These are phyloP conservation scores for Plenodomus biglobosus DNA, from an alignment of 2,329 filamentous ascomycete species.

Conservation along the genomic window DNA sequence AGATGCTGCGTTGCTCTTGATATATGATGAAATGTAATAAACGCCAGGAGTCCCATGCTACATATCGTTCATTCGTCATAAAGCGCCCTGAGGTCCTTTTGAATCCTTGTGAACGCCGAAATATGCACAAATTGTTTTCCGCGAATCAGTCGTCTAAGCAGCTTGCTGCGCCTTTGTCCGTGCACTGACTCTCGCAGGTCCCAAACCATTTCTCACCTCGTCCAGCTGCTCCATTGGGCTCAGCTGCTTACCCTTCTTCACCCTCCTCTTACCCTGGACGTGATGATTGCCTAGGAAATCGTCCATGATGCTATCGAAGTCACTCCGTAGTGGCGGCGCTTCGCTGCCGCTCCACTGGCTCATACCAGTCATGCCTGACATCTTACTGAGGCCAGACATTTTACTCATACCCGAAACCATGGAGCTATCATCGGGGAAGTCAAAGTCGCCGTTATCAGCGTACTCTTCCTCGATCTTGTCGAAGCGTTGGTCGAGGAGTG, in stretches of 20 bases:
- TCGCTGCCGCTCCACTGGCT: constrained; percentile 41
- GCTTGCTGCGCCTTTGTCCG: constrained; percentile 7
- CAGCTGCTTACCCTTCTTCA: constrained; percentile 79
- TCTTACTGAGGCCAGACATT: constrained; percentile 53
- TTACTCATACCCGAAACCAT: constrained; percentile 52
- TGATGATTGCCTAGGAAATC: constrained; percentile 81
- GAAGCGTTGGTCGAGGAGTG: constrained; percentile 84
- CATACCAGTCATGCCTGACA: constrained; percentile 36
- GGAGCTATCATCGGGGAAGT: constrained; percentile 49
- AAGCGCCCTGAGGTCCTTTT: background rate
- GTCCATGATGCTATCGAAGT: constrained; percentile 90
- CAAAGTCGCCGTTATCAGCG: constrained; percentile 43
- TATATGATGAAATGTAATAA: background rate
- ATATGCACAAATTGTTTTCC: background rate
- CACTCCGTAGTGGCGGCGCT: constrained; percentile 63
- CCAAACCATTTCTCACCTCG: constrained; percentile 78
- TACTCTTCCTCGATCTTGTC: constrained; percentile 86
- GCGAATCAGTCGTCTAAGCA: background rate
- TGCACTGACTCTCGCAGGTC: constrained; percentile 65
- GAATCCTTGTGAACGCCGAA: too few species aligned
- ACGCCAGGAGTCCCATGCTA: background rate
- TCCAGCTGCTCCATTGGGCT: constrained; percentile 87
- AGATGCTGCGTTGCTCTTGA: too few species aligned
- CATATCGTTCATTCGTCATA: background rate
- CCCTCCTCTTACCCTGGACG: constrained; percentile 66